Percentiles rank a stretch among this genome's conserved stretches.
Conservation (phyloP, 306 rosid genomes). For the Arachis hypogaea region DNA sequence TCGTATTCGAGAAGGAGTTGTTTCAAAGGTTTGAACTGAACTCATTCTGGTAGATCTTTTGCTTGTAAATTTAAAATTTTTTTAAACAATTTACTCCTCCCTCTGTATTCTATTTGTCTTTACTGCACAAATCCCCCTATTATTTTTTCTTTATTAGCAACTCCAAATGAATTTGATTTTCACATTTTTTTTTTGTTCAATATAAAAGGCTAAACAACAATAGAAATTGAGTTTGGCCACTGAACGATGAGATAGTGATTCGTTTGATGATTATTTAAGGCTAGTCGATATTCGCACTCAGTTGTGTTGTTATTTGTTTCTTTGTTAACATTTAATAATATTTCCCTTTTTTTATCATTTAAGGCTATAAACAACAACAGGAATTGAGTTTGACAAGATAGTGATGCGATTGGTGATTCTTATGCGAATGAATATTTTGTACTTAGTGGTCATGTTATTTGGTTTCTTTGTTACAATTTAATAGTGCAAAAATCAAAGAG, state of each 20-base stretch:
- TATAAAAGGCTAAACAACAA: neutral
- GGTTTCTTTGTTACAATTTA: neutral
- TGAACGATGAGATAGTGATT: neutral
- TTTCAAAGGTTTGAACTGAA: conserved; percentile 61
- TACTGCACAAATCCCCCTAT: neutral
- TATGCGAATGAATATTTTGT: neutral
- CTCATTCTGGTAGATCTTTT: neutral
- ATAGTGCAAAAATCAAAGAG: neutral
- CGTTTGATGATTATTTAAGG: conserved; percentile 1
- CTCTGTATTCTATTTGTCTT: neutral
- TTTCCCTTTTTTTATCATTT: neutral
- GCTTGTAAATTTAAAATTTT: neutral
- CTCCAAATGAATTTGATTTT: neutral
- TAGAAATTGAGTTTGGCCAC: neutral
- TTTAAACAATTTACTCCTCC: neutral
- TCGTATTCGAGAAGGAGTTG: conserved; percentile 85
- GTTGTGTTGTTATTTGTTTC: neutral
- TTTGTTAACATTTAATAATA: too few species aligned
- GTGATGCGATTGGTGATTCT: neutral
- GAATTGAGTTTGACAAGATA: neutral
- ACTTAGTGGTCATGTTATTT: neutral
- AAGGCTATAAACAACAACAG: neutral
- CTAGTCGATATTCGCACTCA: neutral
- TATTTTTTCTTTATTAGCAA: neutral
- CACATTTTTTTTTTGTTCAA: neutral